Base-by-base conservation (phyloP, 805 yeast species). In the Saturnispora hagleri region DNA sequence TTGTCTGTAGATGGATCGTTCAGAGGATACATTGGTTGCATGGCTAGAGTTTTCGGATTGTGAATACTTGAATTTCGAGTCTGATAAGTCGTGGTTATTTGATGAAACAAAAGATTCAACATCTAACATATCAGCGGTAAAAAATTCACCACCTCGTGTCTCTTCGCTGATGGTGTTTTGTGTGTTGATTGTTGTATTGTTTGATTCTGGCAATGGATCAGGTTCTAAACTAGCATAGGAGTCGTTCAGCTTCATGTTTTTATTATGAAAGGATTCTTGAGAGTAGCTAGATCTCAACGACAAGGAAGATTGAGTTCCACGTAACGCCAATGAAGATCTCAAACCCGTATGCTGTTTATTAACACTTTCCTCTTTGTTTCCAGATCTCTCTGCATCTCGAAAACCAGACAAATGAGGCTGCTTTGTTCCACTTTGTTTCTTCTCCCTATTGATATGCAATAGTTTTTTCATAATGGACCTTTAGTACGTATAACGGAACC, bases 241-340 rank as follows among this genome's bases (percentile, higher is more conserved):
- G 43, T 18, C 18, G 26, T 22, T 41, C 17, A 8, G n/a, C 31
- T 24, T 22, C 35, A 28, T 22, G 4, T 18, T n/a, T 7, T 24
- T 45, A n/a, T 8, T 10, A 22, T n/a, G 24, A 8, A 22, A 20
- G 5, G 48, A 28, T 35, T 22, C 27, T 13, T 45, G 48, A 3
- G 48, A 45, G 33, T 22, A 45, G 20, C n/a, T 34, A 13, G 48
- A 45, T 34, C 48, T 22, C 20, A 45, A 22, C 8, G 48, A 45
- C 12, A 45, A 15, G 5, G 48, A 34, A 18, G 48, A 45, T 34
- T 12, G 13, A 18, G 42, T 20, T 6, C 42, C 24, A 45, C 48
- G 35, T n/a, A 45, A 22, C 2, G 40, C 26, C 20, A 45, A 34
- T 20, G 48, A 45, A 8, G 26, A 26, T 24, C 48, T 45, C 24